Conservation (phyloP, 2,329 filamentous ascomycete species). For the Venturia oleaginea region DNA sequence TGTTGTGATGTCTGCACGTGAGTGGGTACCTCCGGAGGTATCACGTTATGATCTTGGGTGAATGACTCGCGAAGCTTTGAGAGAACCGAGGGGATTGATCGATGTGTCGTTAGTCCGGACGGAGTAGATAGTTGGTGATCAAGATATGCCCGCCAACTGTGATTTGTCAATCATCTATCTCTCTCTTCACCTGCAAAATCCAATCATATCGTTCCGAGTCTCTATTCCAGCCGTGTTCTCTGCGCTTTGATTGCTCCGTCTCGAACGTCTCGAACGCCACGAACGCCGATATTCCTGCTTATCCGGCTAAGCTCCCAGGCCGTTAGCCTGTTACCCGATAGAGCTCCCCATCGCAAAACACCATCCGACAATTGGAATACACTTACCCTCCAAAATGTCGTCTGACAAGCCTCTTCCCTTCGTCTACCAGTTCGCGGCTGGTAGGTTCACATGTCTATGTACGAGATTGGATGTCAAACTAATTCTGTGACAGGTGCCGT, state of each 20-base stretch:
- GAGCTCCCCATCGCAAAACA: neutral
- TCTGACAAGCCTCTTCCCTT: slow-evolving; percentile 74
- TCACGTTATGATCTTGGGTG: neutral
- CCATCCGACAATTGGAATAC: neutral
- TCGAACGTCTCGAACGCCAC: too few relatives aligned
- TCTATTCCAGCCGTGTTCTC: neutral
- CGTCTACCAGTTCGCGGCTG: slow-evolving; percentile 89
- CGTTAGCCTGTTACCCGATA: neutral
- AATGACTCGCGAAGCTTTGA: neutral
- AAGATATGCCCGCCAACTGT: neutral
- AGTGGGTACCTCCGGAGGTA: too few relatives aligned
- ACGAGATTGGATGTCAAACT: slow-evolving; percentile 21
- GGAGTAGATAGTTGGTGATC: neutral
- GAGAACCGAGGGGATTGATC: neutral
- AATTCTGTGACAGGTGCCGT: slow-evolving; percentile 59
- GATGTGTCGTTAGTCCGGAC: neutral
- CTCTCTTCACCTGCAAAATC: too few relatives aligned
- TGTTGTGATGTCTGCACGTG: too few relatives aligned
- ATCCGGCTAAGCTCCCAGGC: neutral
- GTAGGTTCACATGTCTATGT: slow-evolving; percentile 39
- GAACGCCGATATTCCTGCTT: neutral
- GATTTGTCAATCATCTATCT: too few relatives aligned
- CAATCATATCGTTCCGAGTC: neutral
- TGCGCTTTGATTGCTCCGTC: neutral
- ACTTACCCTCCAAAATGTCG: slow-evolving; percentile 28